phyloP scores from a whole-genome alignment of 164 flowering plant genomes.

The Brasenia schreberi region DNA sequence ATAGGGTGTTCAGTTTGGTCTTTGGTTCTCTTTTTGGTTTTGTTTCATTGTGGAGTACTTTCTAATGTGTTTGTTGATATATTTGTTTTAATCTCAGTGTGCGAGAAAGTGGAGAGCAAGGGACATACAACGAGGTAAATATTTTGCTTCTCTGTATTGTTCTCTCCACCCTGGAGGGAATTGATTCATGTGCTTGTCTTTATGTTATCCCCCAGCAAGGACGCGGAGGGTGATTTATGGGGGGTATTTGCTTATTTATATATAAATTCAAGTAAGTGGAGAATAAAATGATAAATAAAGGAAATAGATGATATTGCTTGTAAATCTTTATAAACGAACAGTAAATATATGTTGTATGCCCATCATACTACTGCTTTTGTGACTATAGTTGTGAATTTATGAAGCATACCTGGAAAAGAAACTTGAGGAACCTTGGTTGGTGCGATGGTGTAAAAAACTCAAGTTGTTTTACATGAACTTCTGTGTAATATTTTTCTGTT shows the following conservation, averaged over 20 bases:
- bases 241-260: neutral
- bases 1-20: neutral
- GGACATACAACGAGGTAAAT: conserved; percentile 85
- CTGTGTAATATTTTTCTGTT: too few species aligned
- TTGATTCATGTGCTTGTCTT: neutral
- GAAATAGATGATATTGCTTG: neutral
- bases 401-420: neutral
- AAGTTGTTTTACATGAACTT: too few species aligned
- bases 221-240: neutral
- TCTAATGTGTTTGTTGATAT: neutral
- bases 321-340: too few species aligned
- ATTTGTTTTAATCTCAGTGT: conserved; percentile 29
- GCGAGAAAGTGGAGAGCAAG: conserved; percentile 82
- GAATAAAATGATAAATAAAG: too few species aligned
- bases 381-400: too few species aligned
- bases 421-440: neutral
- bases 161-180: too few species aligned
- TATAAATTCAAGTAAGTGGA: too few species aligned
- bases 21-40: neutral
- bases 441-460: neutral
- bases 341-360: too few species aligned
- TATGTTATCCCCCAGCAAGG: neutral
- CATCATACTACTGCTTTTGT: too few species aligned
- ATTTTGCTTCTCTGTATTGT: neutral
- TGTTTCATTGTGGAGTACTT: neutral